phyloP scores from a whole-genome alignment of 257 asterid species.

The Solanum phureja region DNA sequence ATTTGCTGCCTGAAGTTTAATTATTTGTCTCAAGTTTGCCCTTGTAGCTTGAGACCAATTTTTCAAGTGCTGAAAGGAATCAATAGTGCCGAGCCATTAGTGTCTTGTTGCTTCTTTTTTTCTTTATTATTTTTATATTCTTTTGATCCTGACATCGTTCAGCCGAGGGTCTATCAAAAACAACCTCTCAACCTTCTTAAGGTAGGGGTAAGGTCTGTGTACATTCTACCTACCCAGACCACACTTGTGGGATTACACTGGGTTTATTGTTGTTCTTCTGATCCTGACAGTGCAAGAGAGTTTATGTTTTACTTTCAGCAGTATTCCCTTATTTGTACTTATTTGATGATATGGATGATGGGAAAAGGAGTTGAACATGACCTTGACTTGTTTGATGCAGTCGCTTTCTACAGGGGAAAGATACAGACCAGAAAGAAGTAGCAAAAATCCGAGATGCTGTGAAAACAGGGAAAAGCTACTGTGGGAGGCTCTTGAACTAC shows the following conservation, averaged over 20 bases:
- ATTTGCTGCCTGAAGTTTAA: background rate
- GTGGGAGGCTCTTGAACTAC: constrained; percentile 94
- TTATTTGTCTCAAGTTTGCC: background rate
- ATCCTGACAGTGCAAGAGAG: background rate
- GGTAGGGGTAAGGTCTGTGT: background rate
- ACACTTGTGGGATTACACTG: background rate
- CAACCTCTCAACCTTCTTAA: background rate
- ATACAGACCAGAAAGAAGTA: constrained; percentile 79
- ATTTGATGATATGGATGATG: background rate
- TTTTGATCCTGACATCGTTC: background rate
- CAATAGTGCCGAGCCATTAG: background rate
- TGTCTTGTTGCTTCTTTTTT: background rate
- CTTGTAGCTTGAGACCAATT: background rate
- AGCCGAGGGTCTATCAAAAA: background rate
- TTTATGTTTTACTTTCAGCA: background rate
- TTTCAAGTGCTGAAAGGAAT: background rate
- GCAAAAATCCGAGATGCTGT: constrained; percentile 61
- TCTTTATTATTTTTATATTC: background rate
- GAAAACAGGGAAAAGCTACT: constrained; percentile 67
- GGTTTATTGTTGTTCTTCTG: background rate
- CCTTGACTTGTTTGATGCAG: constrained; percentile 42
- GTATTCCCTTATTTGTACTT: background rate
- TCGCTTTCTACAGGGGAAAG: constrained; percentile 95
- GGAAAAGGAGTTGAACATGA: constrained; percentile 13
- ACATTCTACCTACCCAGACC: background rate